phyloP scores from a whole-genome alignment of 257 asterid genomes.

The Buddleja alternifolia region DNA sequence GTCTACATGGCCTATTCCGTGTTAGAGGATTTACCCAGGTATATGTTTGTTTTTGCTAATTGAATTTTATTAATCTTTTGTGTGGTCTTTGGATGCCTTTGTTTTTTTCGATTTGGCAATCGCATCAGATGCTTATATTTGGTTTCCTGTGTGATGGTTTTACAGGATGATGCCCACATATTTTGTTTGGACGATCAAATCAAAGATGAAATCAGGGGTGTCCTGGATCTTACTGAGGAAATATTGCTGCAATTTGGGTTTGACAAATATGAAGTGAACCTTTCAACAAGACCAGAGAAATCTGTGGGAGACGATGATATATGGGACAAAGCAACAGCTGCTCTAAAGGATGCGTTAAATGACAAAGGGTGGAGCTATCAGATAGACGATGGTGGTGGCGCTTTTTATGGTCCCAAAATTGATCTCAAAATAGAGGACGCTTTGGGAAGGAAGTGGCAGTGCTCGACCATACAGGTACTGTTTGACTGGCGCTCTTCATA shows the following conservation, averaged over 20 bases:
- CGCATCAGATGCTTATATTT: not conserved
- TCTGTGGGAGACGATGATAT: constrained; percentile 80
- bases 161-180: constrained; percentile 97
- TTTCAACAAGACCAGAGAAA: constrained; percentile 96
- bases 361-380: constrained; percentile 92
- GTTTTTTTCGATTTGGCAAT: not conserved
- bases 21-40: constrained; percentile 99
- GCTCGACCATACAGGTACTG: constrained; percentile 92
- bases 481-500: constrained; percentile 1
- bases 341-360: constrained; percentile 81
- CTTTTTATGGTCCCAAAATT: constrained; percentile 97
- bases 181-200: constrained; percentile 93
- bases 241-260: constrained; percentile 87
- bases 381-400: constrained; percentile 96
- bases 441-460: constrained; percentile 98
- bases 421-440: constrained; percentile 98
- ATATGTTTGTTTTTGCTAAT: constrained; percentile 18
- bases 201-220: constrained; percentile 90
- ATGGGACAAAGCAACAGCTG: constrained; percentile 88
- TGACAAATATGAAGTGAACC: constrained; percentile 88
- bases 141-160: constrained; percentile 28
- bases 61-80: not conserved
- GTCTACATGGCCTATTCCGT: constrained; percentile 96
- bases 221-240: constrained; percentile 93
- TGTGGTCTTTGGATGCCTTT: constrained; percentile 3